Evolutionary conservation across 192 early-diverging fungal species (phyloP), one percentile per base, ranked within the genome.

Genomic region (Mortierella antarctica): DNA sequence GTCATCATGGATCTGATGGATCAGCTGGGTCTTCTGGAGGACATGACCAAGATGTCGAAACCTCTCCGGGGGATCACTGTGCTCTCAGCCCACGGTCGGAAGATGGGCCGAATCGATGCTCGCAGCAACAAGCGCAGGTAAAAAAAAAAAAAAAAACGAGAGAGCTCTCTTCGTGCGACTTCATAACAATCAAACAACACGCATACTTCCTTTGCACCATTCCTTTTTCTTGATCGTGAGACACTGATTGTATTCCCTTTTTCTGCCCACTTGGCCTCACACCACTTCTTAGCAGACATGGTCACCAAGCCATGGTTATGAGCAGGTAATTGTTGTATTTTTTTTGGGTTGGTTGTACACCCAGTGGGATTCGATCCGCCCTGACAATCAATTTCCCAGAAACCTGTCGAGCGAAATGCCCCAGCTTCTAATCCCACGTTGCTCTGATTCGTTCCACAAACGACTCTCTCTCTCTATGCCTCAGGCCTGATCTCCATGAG

Each of bases 271-370:
- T 31, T 48, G 55, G 39, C 21, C 48, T 52, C 31, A 60, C 39
- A 31, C 31, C 31, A 31, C 31, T 54, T 65, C 48, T 31, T 53
- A 56, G 14, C 47, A 80, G 77, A 45, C 57, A 63, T 53, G 65
- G 65, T n/a, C 77, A 71, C 42, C 77, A 80, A 20, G 77, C 77
- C 3, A 67, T 80, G 58, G 77, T 80, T 4, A 72, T 80, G 77
- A 80, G 77, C 77, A 80, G 77, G 77, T 80, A 72, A 67, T 7
- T 9, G 5, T 18, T 40, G 39, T 59, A 15, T 1, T 23, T 31
- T 11, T 54, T 17, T 54, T n/a, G n/a, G n/a, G n/a, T n/a, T n/a
- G n/a, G n/a, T n/a, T n/a, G n/a, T n/a, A n/a, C n/a, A n/a, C n/a
- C n/a, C n/a, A n/a, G n/a, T n/a, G n/a, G n/a, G n/a, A n/a, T n/a